Conservation (phyloP, 352 stramenopile species). For the Pythium dissotocum region DNA sequence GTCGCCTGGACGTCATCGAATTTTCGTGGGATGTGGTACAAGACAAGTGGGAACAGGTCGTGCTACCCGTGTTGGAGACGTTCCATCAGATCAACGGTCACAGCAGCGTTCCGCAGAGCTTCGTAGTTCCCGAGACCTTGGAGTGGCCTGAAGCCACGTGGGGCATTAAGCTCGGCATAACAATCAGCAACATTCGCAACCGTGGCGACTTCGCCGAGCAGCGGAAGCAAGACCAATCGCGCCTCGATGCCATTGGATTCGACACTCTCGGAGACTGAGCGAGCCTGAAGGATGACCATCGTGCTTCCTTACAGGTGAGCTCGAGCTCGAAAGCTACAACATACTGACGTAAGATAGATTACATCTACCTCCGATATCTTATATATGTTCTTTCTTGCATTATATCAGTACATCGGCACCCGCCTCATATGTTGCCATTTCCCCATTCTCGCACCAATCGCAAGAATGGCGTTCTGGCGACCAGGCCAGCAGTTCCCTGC, state of each 20-base stretch:
- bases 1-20: not conserved
- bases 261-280: not conserved
- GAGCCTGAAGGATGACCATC: too few relatives aligned
- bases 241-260: not conserved
- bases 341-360: too few relatives aligned
- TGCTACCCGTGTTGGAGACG: not conserved
- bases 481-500: slow-evolving; percentile 39
- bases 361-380: too few relatives aligned
- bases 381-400: too few relatives aligned
- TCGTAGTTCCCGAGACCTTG: not conserved
- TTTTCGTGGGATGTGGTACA: not conserved
- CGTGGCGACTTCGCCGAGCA: not conserved
- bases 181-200: too few relatives aligned
- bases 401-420: too few relatives aligned
- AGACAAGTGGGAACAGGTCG: not conserved
- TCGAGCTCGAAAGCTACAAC: too few relatives aligned
- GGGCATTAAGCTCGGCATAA: not conserved
- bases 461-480: slow-evolving; percentile 71
- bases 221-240: not conserved
- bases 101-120: not conserved
- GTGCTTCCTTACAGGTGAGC: too few relatives aligned
- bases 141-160: not conserved
- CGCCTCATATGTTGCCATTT: too few relatives aligned
- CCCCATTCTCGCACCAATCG: not conserved
- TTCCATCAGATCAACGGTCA: not conserved